Percentiles rank a stretch among this genome's conserved stretches.
Conservation (phyloP, 2,329 filamentous ascomycete genomes). For the Whalleya microplaca region DNA sequence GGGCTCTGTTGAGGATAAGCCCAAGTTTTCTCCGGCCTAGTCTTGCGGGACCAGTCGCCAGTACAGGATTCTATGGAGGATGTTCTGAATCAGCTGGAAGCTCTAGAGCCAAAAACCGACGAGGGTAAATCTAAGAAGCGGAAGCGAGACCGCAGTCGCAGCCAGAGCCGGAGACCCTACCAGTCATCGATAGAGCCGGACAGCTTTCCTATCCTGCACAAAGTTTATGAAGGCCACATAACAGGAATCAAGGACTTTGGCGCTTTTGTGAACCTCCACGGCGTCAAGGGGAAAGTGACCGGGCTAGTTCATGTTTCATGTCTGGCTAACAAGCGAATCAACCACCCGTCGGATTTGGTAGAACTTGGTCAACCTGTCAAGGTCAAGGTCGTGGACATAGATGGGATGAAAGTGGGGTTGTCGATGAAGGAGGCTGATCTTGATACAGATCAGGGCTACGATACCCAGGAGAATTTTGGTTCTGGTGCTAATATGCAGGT, state of each 20-base stretch:
- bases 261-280: conserved; percentile 88
- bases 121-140: conserved; percentile 45
- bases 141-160: conserved; percentile 46
- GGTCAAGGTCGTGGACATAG: conserved; percentile 88
- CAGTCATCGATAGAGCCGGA: conserved; percentile 77
- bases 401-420: conserved; percentile 78
- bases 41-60: too few species aligned
- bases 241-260: conserved; percentile 96
- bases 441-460: conserved; percentile 78
- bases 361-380: conserved; percentile 81
- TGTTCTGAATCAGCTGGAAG: too few species aligned
- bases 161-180: conserved; percentile 64
- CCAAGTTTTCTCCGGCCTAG: too few species aligned
- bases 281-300: conserved; percentile 86
- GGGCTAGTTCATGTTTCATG: conserved; percentile 93
- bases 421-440: conserved; percentile 99
- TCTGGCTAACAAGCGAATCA: conserved; percentile 82
- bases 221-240: conserved; percentile 87
- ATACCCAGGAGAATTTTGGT: conserved; percentile 75
- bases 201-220: conserved; percentile 78
- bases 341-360: conserved; percentile 88
- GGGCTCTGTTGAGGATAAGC: conserved; percentile 80
- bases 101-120: too few species aligned
- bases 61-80: too few species aligned
- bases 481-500: conserved; percentile 90